Conservation (phyloP, 116 monocot species). For the Iris pallida region DNA sequence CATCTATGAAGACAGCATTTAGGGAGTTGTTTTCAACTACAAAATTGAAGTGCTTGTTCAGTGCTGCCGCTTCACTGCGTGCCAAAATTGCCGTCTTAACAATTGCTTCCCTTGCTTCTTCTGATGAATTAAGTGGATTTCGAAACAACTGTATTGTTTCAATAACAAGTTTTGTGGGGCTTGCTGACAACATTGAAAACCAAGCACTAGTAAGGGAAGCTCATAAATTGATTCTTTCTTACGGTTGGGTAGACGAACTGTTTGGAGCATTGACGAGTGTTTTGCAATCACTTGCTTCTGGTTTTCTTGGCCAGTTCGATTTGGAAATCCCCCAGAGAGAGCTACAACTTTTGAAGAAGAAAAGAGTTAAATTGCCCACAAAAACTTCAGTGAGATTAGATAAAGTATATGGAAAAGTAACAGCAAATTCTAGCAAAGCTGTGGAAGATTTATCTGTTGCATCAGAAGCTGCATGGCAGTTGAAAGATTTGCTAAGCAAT, state of each 20-base stretch:
- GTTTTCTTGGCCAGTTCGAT: constrained; percentile 23
- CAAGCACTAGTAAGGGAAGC: constrained; percentile 43
- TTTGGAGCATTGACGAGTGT: constrained; percentile 42
- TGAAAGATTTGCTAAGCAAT: constrained; percentile 55
- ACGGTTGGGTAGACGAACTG: constrained; percentile 56
- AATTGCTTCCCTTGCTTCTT: constrained; percentile 50
- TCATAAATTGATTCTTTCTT: constrained; percentile 60
- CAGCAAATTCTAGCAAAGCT: constrained; percentile 10
- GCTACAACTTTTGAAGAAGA: constrained; percentile 34
- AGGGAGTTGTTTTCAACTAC: constrained; percentile 44
- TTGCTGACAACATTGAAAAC: constrained; percentile 47
- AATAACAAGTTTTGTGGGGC: constrained; percentile 28
- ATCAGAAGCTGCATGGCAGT: constrained; percentile 71
- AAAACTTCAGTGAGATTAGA: constrained; percentile 22
- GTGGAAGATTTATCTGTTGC: constrained; percentile 43
- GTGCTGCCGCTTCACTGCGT: constrained; percentile 37
- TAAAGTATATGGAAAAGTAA: constrained; percentile 19
- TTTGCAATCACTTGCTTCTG: constrained; percentile 41
- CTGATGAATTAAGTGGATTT: constrained; percentile 42
- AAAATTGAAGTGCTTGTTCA: constrained; percentile 52
- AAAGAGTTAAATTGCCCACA: constrained; percentile 26
- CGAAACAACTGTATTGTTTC: constrained; percentile 44
- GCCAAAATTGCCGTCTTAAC: constrained; percentile 56
- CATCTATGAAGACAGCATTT: constrained; percentile 30
- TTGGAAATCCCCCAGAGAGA: constrained; percentile 19